Base-by-base conservation (phyloP, 176 grass and related monocot genomes). In the Otatea glauca region DNA sequence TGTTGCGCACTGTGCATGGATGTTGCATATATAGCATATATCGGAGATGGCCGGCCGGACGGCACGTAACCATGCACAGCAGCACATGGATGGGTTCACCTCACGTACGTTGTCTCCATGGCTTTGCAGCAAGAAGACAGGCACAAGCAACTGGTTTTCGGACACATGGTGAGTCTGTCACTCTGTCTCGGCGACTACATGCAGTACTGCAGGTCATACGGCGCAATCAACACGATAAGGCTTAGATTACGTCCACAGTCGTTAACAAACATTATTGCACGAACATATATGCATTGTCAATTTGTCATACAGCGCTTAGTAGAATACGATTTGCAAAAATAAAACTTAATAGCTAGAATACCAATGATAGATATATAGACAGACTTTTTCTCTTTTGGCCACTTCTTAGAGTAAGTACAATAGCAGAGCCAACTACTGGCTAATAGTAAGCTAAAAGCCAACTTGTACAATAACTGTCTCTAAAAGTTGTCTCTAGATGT, bases 71-170 rank as follows among this genome's bases (percentile, higher is more conserved):
- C 75, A 32, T 11, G 70, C 85, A 81, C n/a, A n/a, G n/a, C n/a
- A n/a, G n/a, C n/a, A n/a, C 85, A 43, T 86, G 77, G 34, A 41
- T 27, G 42, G 68, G 76, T 34, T 69, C 73, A 7, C 20, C 65
- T n/a, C 60, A 7, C 55, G 45, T 21, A 7, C 55, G 45, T 21
- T 1, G 45, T 25, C 65, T 13, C 17, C 23, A 37, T 73, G 68
- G 47, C 37, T 58, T 58, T 23, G 69, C 32, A 20, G 13, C 21
- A 10, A 25, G 65, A 69, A 43, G 66, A 35, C 77, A 21, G 6
- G 47, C 48, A 37, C 49, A 4, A 7, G 12, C 79, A 18, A 54
- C 10, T 35, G 38, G 32, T 48, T 76, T 55, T 44, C 47, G 61
- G 21, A 67, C 60, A 55, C 71, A 44, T 32, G 34, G 65, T 37